A percentile compares a stretch with the other conserved stretches of the same genome.
Conservation (phyloP, 2,329 filamentous ascomycete genomes). For the Ceratocystis albifundus region DNA sequence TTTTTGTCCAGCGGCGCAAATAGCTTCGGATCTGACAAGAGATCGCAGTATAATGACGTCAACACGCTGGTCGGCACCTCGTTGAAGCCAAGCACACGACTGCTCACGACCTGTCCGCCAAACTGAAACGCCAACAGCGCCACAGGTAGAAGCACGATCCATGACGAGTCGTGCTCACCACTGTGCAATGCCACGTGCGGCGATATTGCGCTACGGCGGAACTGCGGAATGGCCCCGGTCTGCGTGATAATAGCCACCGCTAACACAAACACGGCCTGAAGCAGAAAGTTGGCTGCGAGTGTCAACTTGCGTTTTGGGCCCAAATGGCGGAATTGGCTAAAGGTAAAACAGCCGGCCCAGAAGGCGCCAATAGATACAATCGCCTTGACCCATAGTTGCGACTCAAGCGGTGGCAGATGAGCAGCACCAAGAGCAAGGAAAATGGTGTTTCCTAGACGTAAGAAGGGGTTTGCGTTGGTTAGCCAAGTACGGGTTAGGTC, state of each 20-base stretch:
- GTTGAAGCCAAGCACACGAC: constrained; percentile 39
- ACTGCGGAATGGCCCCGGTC: constrained; percentile 35
- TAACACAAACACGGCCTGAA: constrained; percentile 42
- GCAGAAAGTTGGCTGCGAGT: constrained; percentile 39
- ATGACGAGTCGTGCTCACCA: constrained; percentile 25
- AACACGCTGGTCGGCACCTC: constrained; percentile 45
- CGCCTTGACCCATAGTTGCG: constrained; percentile 40
- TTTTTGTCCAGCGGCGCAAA: constrained; percentile 35
- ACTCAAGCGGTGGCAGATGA: constrained; percentile 38
- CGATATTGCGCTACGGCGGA: constrained; percentile 20
- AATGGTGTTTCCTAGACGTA: constrained; percentile 44
- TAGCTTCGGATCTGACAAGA: constrained; percentile 40
- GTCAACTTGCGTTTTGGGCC: constrained; percentile 34
- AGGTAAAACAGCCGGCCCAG: constrained; percentile 41
- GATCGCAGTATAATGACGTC: constrained; percentile 44
- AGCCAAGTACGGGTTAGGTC: too few relatives aligned
- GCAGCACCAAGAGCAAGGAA: constrained; percentile 50
- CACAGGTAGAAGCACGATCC: constrained; percentile 36
- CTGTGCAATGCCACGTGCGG: constrained; percentile 14
- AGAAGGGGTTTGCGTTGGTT: too few relatives aligned
- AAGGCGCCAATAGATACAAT: constrained; percentile 44
- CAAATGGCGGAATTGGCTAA: constrained; percentile 32
- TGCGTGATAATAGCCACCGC: constrained; percentile 43
- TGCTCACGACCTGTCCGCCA: constrained; percentile 42
- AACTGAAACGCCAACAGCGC: constrained; percentile 42